phyloP scores from a whole-genome alignment of 208 protist species.

The Lotmaria passim region DNA sequence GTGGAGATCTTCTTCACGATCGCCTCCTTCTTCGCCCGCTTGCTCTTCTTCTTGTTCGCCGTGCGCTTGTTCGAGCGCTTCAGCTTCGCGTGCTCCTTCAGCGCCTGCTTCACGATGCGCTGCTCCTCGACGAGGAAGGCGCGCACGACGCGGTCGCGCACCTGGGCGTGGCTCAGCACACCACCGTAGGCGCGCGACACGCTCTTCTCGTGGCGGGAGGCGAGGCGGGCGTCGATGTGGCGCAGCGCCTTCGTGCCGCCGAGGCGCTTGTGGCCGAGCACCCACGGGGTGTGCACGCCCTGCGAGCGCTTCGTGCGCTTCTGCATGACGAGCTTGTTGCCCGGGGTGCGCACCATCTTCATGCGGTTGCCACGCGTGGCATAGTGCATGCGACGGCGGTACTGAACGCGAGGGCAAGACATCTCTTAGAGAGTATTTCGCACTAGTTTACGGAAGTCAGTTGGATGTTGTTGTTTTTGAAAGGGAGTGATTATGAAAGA shows the following conservation, averaged over 20 bases:
- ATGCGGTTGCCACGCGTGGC: constrained; percentile 78
- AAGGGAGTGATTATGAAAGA: neutral
- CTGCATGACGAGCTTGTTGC: constrained; percentile 94
- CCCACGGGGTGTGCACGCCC: constrained; percentile 91
- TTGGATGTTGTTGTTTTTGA: neutral
- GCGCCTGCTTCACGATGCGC: constrained; percentile 97
- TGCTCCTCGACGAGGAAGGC: constrained; percentile 99
- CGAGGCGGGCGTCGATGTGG: constrained; percentile 80
- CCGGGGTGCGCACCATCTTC: constrained; percentile 87
- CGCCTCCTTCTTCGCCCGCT: constrained; percentile 48
- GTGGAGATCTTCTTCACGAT: constrained; percentile 60
- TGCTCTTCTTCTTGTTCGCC: constrained; percentile 73
- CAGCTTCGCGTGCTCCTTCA: constrained; percentile 75
- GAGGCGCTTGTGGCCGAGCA: constrained; percentile 94
- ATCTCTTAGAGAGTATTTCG: constrained; percentile 39
- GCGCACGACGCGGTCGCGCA: constrained; percentile 96
- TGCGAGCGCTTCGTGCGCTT: constrained; percentile 95
- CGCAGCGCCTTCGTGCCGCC: constrained; percentile 92
- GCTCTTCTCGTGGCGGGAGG: constrained; percentile 94
- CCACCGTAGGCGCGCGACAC: constrained; percentile 98
- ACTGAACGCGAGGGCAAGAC: constrained; percentile 75
- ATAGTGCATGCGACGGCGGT: constrained; percentile 86
- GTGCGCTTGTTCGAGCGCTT: constrained; percentile 72
- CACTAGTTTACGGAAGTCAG: neutral
- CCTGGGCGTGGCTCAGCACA: constrained; percentile 94